Evolutionary conservation across 805 yeast genomes (phyloP), one percentile per base, ranked within the genome.

Genomic region (Schwanniomyces occidentalis): DNA sequence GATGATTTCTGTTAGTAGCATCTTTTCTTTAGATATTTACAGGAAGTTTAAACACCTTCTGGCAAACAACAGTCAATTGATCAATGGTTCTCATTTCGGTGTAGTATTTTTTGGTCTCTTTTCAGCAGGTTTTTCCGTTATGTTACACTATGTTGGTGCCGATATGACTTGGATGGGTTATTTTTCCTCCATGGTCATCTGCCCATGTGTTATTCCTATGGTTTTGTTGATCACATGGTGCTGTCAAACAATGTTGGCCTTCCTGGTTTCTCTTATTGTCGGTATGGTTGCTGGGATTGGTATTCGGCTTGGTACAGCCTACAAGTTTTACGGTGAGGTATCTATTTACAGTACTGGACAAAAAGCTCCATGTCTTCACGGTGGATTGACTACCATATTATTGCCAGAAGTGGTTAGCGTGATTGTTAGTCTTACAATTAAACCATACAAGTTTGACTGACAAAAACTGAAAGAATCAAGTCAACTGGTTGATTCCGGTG

Each of bases 21-120:
- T 65, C 37, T 41, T 71, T 25, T 69, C 76, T 2, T 73, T 66
- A 44, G 78, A 73, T 48, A 59, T 71, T 37, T 73, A 63, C 54
- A 62, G 68, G 58, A 65, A 54, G 31, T 73, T 71, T 47, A 46
- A 69, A 37, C 65, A 64, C 29, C 65, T 65, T 30, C 40, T 53
- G 4, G 78, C 78, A 7, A 46, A 61, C n/a, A 69, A 71, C 32
- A 51, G 53, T 16, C 60, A 65, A 32, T 61, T 73, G 44, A 62
- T 71, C 23, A 47, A 52, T 16, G 68, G 63, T 3, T 67, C 76
- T 1, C 75, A 73, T 40, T 42, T 58, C 13, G 53, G 66, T 9
- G 76, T 73, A 24, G 60, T 72, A 17, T 42, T 46, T 27, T 59
- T 51, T 48, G 72, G 64, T 16, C 46, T 59, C 18, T 61, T 63